Base-by-base conservation (phyloP, 768 basidiomycete species). In the Tulasnella calospora region DNA sequence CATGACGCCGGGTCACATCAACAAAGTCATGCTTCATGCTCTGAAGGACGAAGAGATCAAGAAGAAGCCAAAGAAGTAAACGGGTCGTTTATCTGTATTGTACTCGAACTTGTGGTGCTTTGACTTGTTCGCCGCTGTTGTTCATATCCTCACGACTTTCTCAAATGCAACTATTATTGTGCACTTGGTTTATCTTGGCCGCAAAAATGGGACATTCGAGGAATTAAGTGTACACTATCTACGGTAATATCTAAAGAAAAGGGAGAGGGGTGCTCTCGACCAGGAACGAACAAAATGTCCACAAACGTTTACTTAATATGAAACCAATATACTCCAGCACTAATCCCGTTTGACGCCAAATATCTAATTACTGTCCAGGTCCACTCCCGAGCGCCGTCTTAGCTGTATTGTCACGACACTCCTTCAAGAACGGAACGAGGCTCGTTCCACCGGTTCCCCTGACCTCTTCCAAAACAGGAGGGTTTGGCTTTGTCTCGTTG, bases 371-470 rank as follows among this genome's bases (percentile, higher is more conserved):
- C 30, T 67, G 61, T 67, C 30, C 30, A 35, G 33, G 61, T 67
- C 30, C 30, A 38, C 36, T 72, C 15, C 75, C 72, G 23, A 79
- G 21, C 13, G 76, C 47, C 30, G 79, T 79, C 44, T 61, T 79
- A 21, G n/a, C 23, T 10, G 97, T 99, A 40, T 95, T 93, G 81
- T 98, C 96, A 78, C 97, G 89, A 17, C 94, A 94, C 27, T 92
- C 90, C 85, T 98, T 98, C 79, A 99, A 87, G 71, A 98, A 89
- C 15, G 89, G 84, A 17, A 94, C 89, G 30, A 98, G 86, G 51
- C 92, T 90, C 80, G 92, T 98, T 2, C 97, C 97, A 40, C 97
- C 97, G 0, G 97, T 98, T 2, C 97, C 97, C 55, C 90, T 89
- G 21, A 90, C 88, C 89, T 88, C 87, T 36, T 87, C 91, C 81